These are phyloP conservation scores for Leccinum rimulosum DNA, from an alignment of 768 basidiomycete species.

Conservation along the genomic window DNA sequence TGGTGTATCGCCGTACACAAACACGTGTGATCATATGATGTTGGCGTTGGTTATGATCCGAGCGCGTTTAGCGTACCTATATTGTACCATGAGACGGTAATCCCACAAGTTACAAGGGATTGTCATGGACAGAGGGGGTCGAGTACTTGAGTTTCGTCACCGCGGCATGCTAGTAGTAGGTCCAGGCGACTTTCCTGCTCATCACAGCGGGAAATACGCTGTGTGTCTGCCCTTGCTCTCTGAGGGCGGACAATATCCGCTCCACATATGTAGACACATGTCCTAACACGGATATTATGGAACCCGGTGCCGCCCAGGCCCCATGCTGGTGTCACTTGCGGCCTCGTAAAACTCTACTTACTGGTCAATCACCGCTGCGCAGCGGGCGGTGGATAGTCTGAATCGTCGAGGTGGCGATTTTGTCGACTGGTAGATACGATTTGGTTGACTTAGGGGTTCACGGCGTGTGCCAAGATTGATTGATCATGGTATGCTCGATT, in stretches of 20 bases:
- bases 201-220: not conserved
- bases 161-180: not conserved
- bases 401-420: not conserved
- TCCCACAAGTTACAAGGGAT: not conserved
- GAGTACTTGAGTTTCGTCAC: not conserved
- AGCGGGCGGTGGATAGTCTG: not conserved
- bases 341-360: not conserved
- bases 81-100: not conserved
- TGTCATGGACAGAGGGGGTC: not conserved
- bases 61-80: not conserved
- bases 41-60: not conserved
- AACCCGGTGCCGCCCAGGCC: not conserved
- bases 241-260: constrained; percentile 54
- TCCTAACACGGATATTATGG: constrained; percentile 50
- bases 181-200: not conserved
- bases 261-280: too few species aligned
- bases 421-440: not conserved
- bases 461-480: not conserved
- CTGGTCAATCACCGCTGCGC: not conserved
- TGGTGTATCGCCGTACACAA: not conserved
- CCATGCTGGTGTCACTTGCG: not conserved
- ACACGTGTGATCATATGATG: not conserved
- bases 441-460: not conserved
- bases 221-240: constrained; percentile 25
- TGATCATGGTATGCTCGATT: constrained; percentile 2